Conservation (phyloP, 768 basidiomycete genomes). For the Agrocybe pediades region DNA sequence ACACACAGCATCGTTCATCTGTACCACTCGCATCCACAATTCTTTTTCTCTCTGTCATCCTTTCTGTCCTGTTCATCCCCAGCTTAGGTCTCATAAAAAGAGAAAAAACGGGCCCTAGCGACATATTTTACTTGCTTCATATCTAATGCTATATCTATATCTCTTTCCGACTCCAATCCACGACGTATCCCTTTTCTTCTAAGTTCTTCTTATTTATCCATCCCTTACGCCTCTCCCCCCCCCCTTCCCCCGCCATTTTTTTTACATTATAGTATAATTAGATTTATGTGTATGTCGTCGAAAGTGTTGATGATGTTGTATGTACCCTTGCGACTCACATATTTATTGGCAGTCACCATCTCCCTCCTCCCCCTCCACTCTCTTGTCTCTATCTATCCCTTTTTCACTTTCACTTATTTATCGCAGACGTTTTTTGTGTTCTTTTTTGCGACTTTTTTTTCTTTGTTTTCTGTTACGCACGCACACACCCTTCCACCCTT, state of each 20-base stretch:
- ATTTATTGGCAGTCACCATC: constrained; percentile 2
- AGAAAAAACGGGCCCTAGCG: not conserved
- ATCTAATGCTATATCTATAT: constrained; percentile 10
- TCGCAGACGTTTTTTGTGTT: not conserved
- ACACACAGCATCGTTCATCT: constrained; percentile 1
- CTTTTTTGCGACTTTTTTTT: not conserved
- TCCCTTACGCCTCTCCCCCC: not conserved
- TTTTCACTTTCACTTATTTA: constrained; percentile 1
- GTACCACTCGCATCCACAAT: constrained; percentile 2
- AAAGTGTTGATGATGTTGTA: constrained; percentile 3
- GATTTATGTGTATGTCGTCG: constrained; percentile 1
- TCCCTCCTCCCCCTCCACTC: not conserved
- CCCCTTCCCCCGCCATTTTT: not conserved
- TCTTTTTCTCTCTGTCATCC: not conserved
- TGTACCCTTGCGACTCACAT: constrained; percentile 1
- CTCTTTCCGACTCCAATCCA: not conserved
- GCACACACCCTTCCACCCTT: too few species aligned
- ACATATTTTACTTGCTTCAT: constrained; percentile 9
- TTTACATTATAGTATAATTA: constrained; percentile 8
- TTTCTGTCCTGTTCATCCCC: not conserved
- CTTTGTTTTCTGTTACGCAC: not conserved
- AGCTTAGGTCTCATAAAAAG: not conserved
- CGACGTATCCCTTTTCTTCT: not conserved
- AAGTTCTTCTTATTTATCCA: not conserved
- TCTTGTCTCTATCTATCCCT: not conserved